Evolutionary conservation across 306 rosid genomes (phyloP).

Genomic region (Prunus mongolica): DNA sequence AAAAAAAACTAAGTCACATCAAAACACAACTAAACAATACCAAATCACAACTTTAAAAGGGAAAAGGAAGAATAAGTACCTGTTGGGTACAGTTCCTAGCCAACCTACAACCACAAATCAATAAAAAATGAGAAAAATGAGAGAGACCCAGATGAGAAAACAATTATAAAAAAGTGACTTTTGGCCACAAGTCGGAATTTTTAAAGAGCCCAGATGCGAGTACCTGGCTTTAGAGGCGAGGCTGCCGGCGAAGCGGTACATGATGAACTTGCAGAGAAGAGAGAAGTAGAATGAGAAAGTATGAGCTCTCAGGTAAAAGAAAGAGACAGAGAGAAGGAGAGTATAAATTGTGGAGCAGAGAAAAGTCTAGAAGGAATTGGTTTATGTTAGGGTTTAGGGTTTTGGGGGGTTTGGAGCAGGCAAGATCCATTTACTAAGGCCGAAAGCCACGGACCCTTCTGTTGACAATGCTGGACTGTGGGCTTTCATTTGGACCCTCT

Average conservation of each 20-base stretch:
- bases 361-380: not conserved
- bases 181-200: not conserved
- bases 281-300: not conserved
- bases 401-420: slow-evolving; percentile 8
- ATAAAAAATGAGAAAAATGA: not conserved
- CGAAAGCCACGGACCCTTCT: slow-evolving; percentile 2
- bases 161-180: not conserved
- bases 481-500: not conserved
- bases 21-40: not conserved
- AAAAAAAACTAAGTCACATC: not conserved
- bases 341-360: slow-evolving; percentile 6
- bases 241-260: slow-evolving; percentile 46
- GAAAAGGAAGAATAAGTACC: slow-evolving; percentile 10
- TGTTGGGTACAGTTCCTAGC: slow-evolving; percentile 18
- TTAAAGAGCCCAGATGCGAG: not conserved
- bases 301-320: not conserved
- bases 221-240: slow-evolving; percentile 51
- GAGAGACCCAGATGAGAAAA: slow-evolving; percentile 11
- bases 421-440: not conserved
- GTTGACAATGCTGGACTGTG: not conserved
- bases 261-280: slow-evolving; percentile 4
- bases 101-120: slow-evolving; percentile 17
- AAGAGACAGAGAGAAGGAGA: not conserved
- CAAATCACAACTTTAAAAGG: not conserved
- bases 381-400: slow-evolving; percentile 34